Evolutionary conservation across 1,284 basidiomycete genomes (phyloP).

Genomic region (Malassezia equina): DNA sequence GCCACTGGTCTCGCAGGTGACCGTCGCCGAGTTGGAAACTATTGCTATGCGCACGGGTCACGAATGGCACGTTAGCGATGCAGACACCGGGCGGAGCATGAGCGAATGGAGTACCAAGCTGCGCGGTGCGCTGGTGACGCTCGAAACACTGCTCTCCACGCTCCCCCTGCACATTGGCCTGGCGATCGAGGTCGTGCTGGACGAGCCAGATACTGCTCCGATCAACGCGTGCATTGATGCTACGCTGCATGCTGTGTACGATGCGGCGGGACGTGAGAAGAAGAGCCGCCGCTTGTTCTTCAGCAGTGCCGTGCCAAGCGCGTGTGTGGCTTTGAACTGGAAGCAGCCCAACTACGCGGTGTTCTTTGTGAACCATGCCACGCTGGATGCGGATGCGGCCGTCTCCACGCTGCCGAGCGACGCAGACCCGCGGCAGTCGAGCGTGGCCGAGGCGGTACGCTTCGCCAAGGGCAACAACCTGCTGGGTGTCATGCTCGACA

Average conservation of each 20-base stretch:
- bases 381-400: slow-evolving; percentile 9
- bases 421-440: slow-evolving; percentile 56
- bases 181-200: slow-evolving; percentile 32
- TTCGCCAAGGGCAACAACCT: slow-evolving; percentile 90
- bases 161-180: slow-evolving; percentile 24
- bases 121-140: slow-evolving; percentile 21
- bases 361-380: slow-evolving; percentile 72
- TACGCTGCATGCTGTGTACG: slow-evolving; percentile 44
- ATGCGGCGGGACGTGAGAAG: slow-evolving; percentile 30
- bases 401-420: slow-evolving; percentile 49
- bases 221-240: slow-evolving; percentile 45
- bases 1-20: slow-evolving; percentile 71
- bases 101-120: slow-evolving; percentile 33
- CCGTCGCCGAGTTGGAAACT: slow-evolving; percentile 64
- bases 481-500: slow-evolving; percentile 80
- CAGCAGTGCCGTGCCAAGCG: slow-evolving; percentile 37
- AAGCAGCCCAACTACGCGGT: slow-evolving; percentile 98
- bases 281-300: slow-evolving; percentile 43
- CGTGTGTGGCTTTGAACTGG: slow-evolving; percentile 74
- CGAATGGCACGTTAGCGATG: slow-evolving; percentile 17
- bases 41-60: slow-evolving; percentile 52
- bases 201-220: slow-evolving; percentile 33
- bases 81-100: slow-evolving; percentile 16
- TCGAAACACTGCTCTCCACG: slow-evolving; percentile 31
- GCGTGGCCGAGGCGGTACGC: slow-evolving; percentile 80